Conservation (phyloP, 75 land plant species). For the Larix kaempferi region DNA sequence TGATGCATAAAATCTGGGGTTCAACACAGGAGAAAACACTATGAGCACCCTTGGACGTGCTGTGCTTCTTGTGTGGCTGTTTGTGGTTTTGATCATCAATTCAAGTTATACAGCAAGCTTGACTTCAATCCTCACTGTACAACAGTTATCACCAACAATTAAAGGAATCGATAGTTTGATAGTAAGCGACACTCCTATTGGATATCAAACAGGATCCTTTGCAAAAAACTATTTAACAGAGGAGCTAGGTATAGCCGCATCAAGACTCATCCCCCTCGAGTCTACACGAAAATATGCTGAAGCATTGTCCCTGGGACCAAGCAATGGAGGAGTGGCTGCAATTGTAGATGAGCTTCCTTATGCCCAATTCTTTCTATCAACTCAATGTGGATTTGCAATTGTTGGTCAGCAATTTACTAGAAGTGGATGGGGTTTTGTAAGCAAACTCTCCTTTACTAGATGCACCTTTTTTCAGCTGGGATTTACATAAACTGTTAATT, state of each 20-base stretch:
- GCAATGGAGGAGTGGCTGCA: conserved; percentile 37
- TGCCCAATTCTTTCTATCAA: conserved; percentile 29
- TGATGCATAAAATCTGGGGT: not conserved
- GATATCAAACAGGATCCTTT: conserved; percentile 79
- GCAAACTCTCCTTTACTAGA: not conserved
- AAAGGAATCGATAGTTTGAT: conserved; percentile 65
- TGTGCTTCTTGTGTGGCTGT: conserved; percentile 84
- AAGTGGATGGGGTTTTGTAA: conserved; percentile 54
- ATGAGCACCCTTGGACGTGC: conserved; percentile 77
- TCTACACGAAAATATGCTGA: conserved; percentile 19
- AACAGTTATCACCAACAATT: conserved; percentile 65
- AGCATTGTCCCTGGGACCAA: conserved; percentile 22
- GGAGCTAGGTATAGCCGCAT: conserved; percentile 52
- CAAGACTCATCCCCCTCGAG: conserved; percentile 42
- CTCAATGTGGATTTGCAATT: conserved; percentile 16
- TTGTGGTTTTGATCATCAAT: conserved; percentile 81
- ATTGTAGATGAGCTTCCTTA: conserved; percentile 45
- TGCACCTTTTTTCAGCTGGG: not conserved
- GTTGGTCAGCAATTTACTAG: conserved; percentile 32
- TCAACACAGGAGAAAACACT: conserved; percentile 61
- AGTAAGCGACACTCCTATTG: conserved; percentile 70
- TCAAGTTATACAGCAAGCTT: conserved; percentile 88
- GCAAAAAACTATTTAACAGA: conserved; percentile 53
- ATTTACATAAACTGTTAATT: no score
- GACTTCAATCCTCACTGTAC: conserved; percentile 71